Evolutionary conservation across 2,329 filamentous ascomycete species (phyloP), one percentile per base, ranked within the genome.

Genomic region (Albophoma yamanashiensis): DNA sequence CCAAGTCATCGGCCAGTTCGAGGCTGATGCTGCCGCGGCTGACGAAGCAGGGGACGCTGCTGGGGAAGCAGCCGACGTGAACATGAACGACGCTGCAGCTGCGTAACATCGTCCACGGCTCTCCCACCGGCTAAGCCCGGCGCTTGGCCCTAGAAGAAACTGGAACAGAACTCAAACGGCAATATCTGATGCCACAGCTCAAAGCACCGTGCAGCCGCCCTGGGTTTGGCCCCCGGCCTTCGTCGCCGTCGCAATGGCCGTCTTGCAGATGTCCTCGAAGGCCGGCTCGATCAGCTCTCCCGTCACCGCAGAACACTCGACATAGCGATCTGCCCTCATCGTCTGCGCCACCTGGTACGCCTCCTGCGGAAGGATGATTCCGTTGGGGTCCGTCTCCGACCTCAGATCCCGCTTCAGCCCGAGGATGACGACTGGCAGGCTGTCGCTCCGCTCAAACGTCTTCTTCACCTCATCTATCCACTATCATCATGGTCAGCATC

Each of bases 231-330:
- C 81, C 1, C 79, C 79, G 9, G 69, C 69, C 12, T 69, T 71
- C 25, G 76, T 77, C 15, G 72, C 75, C 36, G 79, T 81, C 64
- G 76, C 71, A 58, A 79, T 74, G 2, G 82, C 84, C 36, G 82
- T 84, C 56, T 72, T 76, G 69, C 82, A 85, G 25, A 87, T 78
- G 68, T 87, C 84, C 67, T 86, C 82, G 66, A 85, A 84, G 6
- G 79, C 81, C 65, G 82, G 73, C 64, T 77, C 74, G 53, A 86
- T 68, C 58, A 87, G 75, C 71, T 85, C 82, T 20, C 84, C 84
- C 4, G 82, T 85, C 56, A 80, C 72, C 8, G 84, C 82, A 1
- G 83, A 86, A 71, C 84, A 87, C 66, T 87, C 84, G 68, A 86
- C 79, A 65, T 87, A 87, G 63, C 80, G 81, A 70, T 87, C 84